These are phyloP conservation scores for Leptographium wingfieldii DNA, from an alignment of 2,329 filamentous ascomycete genomes.

Conservation along the genomic window DNA sequence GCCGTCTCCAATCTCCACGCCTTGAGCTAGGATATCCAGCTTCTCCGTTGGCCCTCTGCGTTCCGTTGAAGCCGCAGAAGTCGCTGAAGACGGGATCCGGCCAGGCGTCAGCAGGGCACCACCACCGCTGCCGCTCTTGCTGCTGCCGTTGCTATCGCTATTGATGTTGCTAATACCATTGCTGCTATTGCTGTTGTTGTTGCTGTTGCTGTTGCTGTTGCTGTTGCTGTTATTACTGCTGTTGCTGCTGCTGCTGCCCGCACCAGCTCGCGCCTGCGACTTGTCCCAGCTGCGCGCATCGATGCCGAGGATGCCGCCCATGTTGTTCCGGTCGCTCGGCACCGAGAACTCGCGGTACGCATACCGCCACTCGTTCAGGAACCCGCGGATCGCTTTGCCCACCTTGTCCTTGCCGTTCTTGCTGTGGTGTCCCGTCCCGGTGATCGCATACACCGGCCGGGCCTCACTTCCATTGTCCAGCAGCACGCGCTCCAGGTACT, in stretches of 20 bases:
- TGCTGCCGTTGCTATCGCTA: too few relatives aligned
- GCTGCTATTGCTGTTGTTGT: not conserved
- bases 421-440: constrained; percentile 90
- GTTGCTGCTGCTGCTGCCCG: constrained; percentile 18
- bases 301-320: constrained; percentile 64
- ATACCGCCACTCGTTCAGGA: constrained; percentile 91
- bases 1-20: constrained; percentile 55
- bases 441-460: constrained; percentile 84
- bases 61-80: not conserved
- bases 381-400: constrained; percentile 80
- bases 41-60: constrained; percentile 19
- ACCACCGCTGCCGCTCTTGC: not conserved
- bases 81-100: not conserved
- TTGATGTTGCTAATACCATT: not conserved
- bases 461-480: constrained; percentile 64
- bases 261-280: constrained; percentile 29
- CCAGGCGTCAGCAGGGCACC: not conserved
- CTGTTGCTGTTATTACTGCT: not conserved
- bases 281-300: constrained; percentile 57
- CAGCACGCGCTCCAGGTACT: constrained; percentile 81
- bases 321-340: constrained; percentile 74
- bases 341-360: constrained; percentile 94
- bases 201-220: not conserved
- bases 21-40: constrained; percentile 48
- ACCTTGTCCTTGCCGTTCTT: constrained; percentile 99